A percentile compares a stretch with the other conserved stretches of the same genome.
phyloP scores from a whole-genome alignment of 1,284 basidiomycete genomes.

The Ustilago tritici region DNA sequence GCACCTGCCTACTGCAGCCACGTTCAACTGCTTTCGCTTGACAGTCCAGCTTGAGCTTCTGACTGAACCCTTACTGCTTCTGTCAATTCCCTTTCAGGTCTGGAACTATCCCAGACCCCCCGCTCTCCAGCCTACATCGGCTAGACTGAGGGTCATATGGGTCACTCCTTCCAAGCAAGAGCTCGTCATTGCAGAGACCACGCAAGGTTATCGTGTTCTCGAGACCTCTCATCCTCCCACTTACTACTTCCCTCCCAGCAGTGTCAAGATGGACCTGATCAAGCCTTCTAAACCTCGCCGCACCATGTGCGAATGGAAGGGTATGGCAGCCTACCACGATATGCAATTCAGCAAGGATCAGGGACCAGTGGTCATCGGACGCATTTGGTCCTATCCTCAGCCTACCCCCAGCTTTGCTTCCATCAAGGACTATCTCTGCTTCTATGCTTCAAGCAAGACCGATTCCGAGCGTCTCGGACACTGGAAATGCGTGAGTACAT shows the following conservation, averaged over 20 bases:
- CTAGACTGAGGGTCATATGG: slow-evolving; percentile 63
- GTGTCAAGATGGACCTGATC: slow-evolving; percentile 52
- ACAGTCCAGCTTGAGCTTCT: not conserved
- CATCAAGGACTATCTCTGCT: slow-evolving; percentile 66
- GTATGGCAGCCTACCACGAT: slow-evolving; percentile 62
- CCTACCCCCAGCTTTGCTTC: slow-evolving; percentile 53
- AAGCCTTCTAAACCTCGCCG: slow-evolving; percentile 53
- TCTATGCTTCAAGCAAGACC: slow-evolving; percentile 62
- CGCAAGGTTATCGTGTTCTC: slow-evolving; percentile 62
- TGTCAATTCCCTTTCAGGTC: slow-evolving; percentile 23
- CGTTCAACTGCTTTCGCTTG: not conserved
- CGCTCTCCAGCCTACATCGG: slow-evolving; percentile 53
- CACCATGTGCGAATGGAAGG: slow-evolving; percentile 69
- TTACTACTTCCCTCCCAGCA: slow-evolving; percentile 61
- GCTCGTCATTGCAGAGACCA: slow-evolving; percentile 62
- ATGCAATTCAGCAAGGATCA: slow-evolving; percentile 49
- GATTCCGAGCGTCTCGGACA: slow-evolving; percentile 51
- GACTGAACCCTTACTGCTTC: not conserved
- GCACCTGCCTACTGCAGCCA: not conserved
- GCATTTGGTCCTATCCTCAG: slow-evolving; percentile 65
- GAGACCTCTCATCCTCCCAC: slow-evolving; percentile 67
- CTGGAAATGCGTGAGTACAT: slow-evolving; percentile 58
- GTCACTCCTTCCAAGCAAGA: slow-evolving; percentile 54
- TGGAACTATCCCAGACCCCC: slow-evolving; percentile 68
- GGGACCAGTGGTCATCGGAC: slow-evolving; percentile 42